phyloP scores from a whole-genome alignment of 176 grass and related monocot genomes.

The Zizania latifolia region DNA sequence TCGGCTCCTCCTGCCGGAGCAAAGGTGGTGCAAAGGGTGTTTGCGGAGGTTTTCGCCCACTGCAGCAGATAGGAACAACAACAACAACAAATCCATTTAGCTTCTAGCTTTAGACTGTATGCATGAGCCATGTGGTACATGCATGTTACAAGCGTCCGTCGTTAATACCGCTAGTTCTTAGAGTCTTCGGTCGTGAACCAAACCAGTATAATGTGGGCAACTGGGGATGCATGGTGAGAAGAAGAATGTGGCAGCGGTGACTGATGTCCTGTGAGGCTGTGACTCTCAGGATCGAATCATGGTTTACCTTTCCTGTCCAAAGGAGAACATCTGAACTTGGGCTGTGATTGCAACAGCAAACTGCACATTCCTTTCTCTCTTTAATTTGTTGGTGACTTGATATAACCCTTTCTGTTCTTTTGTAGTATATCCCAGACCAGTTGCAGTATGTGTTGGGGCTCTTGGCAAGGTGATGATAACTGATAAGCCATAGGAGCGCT shows the following conservation, averaged over 20 bases:
- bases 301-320: neutral
- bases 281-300: too few species aligned
- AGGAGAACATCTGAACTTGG: neutral
- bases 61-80: conserved; percentile 12
- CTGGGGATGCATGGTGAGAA: neutral
- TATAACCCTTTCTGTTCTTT: neutral
- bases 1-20: neutral
- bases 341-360: neutral
- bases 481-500: neutral
- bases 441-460: neutral
- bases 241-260: neutral
- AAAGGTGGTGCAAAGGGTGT: neutral
- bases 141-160: conserved; percentile 8
- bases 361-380: neutral
- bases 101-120: conserved; percentile 1
- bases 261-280: conserved; percentile 12
- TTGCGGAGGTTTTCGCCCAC: neutral
- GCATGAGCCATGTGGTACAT: conserved; percentile 8
- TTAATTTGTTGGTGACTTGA: neutral
- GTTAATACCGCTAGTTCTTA: conserved; percentile 15
- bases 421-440: neutral
- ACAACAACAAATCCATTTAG: conserved; percentile 9
- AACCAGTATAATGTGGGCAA: neutral
- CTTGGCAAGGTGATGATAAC: neutral
- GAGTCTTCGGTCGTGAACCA: conserved; percentile 5